phyloP scores from a whole-genome alignment of 768 basidiomycete species.

The Naganishia vishniacii region DNA sequence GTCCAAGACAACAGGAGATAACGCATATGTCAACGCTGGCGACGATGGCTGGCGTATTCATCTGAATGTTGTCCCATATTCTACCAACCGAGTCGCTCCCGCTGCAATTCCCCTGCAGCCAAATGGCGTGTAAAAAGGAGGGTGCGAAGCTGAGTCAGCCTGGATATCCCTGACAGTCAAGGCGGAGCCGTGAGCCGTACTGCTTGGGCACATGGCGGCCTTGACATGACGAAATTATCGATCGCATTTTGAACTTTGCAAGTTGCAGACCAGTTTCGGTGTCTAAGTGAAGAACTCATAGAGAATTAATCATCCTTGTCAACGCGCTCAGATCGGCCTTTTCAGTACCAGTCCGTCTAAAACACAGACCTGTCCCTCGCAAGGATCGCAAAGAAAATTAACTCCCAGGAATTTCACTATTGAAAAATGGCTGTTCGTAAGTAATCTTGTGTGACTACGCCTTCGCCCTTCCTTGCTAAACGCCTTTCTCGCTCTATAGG shows the following conservation, averaged over 20 bases:
- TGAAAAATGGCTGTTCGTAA: slow-evolving; percentile 62
- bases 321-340: no score
- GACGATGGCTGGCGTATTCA: no score
- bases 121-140: background rate
- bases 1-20: no score
- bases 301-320: no score
- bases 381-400: background rate
- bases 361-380: background rate
- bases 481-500: slow-evolving; percentile 2
- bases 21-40: no score
- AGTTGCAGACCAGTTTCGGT: background rate
- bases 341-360: no score
- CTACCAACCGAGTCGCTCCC: no score
- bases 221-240: slow-evolving; percentile 18
- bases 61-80: slow-evolving; percentile 1
- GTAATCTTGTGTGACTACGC: slow-evolving; percentile 37
- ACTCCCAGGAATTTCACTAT: background rate
- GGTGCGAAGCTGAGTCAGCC: slow-evolving; percentile 3
- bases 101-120: no score
- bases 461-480: slow-evolving; percentile 20
- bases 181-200: background rate
- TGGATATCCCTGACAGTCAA: background rate
- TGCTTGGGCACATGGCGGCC: background rate
- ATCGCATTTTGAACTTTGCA: background rate
- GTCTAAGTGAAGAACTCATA: no score